Base-by-base conservation (phyloP, 2,329 filamentous ascomycete genomes). In the Onygenales sp. region DNA sequence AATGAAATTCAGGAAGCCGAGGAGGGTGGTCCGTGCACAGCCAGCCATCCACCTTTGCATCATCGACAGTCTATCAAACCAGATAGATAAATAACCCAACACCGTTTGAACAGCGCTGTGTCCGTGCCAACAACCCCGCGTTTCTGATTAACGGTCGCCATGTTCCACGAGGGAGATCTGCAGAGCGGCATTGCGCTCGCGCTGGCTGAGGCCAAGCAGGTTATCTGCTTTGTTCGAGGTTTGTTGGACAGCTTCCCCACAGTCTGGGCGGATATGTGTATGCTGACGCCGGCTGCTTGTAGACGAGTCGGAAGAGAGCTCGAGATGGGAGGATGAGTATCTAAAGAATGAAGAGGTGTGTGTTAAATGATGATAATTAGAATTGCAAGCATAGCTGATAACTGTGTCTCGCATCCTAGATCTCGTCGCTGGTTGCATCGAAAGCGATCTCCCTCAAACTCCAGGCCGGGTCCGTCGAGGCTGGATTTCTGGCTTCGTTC, bases 171-270 rank as follows among this genome's bases (percentile, higher is more conserved):
- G 56, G 91, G 90, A 14, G 83, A 82, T 56, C 71, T 96, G 17
- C 87, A 94, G 62, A 85, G 86, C 62, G 91, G 88, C 54, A 94
- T 96, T 61, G 77, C 80, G 34, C 75, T 81, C 17, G 89, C 91
- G 10, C 77, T 96, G 6, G 79, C 82, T 56, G 77, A 91, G 67
- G 75, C 81, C 55, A 94, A 92, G 69, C 77, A 86, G 14, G 87
- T 96, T 0, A 80, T 87, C 33, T 95, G 89, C 71, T 94, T 96
- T 69, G 85, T 95, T 34, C 82, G 83, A 64, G 85, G 88, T 89
- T 69, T 59, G 74, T 57, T 42, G 6, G 36, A 27, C 48, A 49
- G 21, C 13, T 36, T 33, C 42, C 9, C 31, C 43, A 42, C 33
- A 33, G 32, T 42, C 37, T 11, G 3, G 9, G 46, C 43, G 39